These are phyloP conservation scores for Kwoniella dendrophila DNA, from an alignment of 768 basidiomycete genomes.

Conservation along the genomic window DNA sequence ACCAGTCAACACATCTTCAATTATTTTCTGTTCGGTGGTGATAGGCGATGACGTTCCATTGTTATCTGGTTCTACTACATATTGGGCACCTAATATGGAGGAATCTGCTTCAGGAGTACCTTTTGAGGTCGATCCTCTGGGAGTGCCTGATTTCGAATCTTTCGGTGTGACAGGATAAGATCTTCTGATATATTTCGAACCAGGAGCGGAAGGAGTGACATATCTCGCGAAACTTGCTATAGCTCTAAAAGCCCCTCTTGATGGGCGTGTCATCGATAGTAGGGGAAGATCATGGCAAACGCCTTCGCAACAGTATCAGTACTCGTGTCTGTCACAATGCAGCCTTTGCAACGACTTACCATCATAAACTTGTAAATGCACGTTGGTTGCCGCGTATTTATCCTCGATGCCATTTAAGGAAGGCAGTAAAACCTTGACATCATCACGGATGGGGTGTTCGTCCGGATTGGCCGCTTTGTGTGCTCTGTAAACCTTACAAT, in stretches of 20 bases:
- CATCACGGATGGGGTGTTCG: conserved; percentile 66
- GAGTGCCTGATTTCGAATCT: not conserved
- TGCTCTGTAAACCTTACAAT: conserved; percentile 58
- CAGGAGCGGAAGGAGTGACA: conserved; percentile 50
- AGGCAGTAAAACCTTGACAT: conserved; percentile 59
- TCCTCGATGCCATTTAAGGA: conserved; percentile 54
- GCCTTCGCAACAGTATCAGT: conserved; percentile 58
- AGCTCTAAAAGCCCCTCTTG: conserved; percentile 57
- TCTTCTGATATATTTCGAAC: conserved; percentile 25
- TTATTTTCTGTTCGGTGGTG: not conserved
- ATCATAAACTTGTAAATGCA: conserved; percentile 92
- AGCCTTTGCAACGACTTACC: conserved; percentile 59
- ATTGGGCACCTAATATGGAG: not conserved
- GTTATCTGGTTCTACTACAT: not conserved
- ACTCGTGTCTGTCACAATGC: not conserved
- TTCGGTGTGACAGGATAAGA: conserved; percentile 3
- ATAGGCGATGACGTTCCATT: not conserved
- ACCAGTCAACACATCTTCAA: not conserved
- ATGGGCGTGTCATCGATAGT: conserved; percentile 61
- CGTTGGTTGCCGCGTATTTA: conserved; percentile 64
- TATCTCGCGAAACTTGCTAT: conserved; percentile 57
- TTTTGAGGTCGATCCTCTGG: not conserved
- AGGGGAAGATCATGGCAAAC: conserved; percentile 76
- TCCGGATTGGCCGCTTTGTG: conserved; percentile 89
- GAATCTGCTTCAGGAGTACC: not conserved